phyloP scores from a whole-genome alignment of 176 grass and related monocot genomes.

The Avena insularis region DNA sequence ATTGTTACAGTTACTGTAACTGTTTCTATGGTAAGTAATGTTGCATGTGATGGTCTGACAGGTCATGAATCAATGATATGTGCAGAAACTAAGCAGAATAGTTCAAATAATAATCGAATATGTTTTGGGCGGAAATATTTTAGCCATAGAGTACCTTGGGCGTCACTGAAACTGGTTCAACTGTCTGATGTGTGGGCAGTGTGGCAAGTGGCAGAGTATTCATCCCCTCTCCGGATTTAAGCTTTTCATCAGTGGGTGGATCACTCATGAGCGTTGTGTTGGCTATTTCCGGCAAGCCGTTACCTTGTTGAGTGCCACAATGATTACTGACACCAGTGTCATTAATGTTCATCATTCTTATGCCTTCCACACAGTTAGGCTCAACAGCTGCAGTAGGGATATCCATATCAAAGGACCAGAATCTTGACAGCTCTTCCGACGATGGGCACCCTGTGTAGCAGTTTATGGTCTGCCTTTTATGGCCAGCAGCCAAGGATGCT shows the following conservation, averaged over 20 bases:
- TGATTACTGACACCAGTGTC: constrained; percentile 49
- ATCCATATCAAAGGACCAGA: constrained; percentile 82
- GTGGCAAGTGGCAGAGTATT: constrained; percentile 36
- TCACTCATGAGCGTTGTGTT: constrained; percentile 50
- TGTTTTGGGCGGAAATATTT: background rate
- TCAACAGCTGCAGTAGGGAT: constrained; percentile 57
- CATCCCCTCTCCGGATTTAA: constrained; percentile 47
- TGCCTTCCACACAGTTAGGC: constrained; percentile 63
- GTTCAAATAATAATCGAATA: background rate
- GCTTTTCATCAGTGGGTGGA: constrained; percentile 27
- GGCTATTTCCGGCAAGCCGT: constrained; percentile 50
- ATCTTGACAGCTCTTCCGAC: constrained; percentile 74
- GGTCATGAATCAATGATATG: background rate
- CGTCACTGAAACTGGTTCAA: constrained; percentile 32
- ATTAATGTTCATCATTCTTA: constrained; percentile 91
- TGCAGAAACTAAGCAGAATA: constrained; percentile 29
- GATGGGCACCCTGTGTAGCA: constrained; percentile 90
- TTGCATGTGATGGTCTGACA: background rate
- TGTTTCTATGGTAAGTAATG: background rate
- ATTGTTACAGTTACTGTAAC: background rate
- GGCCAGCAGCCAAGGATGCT: constrained; percentile 54
- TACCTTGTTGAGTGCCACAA: constrained; percentile 47
- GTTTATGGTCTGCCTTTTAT: constrained; percentile 86
- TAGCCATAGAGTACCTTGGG: constrained; percentile 52
- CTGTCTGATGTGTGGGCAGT: constrained; percentile 42